phyloP scores from a whole-genome alignment of 2,329 filamentous ascomycete genomes.

The Colletotrichum shisoi region DNA sequence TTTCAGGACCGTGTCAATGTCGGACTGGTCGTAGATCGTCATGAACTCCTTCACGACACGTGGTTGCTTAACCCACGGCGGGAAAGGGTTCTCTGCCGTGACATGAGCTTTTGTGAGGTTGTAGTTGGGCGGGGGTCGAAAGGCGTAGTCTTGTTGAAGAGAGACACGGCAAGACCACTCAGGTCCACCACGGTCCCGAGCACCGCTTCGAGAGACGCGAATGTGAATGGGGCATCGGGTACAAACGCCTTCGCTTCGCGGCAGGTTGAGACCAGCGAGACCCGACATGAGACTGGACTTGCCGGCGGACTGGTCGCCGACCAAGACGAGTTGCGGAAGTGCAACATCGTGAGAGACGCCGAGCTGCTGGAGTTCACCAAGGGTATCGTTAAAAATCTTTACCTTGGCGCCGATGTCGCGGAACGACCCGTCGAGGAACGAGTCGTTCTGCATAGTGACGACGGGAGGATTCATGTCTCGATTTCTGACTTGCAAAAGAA shows the following conservation, averaged over 20 bases:
- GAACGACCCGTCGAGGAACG: conserved; percentile 53
- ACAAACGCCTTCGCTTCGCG: conserved; percentile 74
- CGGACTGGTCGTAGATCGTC: conserved; percentile 64
- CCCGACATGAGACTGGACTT: conserved; percentile 76
- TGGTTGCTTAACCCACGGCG: conserved; percentile 68
- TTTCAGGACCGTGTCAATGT: conserved; percentile 72
- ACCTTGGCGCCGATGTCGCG: conserved; percentile 68
- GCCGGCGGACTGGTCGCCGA: conserved; percentile 85
- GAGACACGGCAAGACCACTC: conserved; percentile 75
- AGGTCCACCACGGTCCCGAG: conserved; percentile 29
- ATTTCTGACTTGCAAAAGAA: conserved; percentile 51
- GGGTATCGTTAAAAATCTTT: conserved; percentile 70
- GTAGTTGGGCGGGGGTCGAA: conserved; percentile 52
- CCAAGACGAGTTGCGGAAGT: conserved; percentile 80
- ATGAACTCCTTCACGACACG: conserved; percentile 67
- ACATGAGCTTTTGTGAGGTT: conserved; percentile 57
- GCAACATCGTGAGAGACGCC: conserved; percentile 75
- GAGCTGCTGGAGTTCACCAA: conserved; percentile 73
- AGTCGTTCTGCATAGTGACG: conserved; percentile 47
- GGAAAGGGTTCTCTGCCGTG: conserved; percentile 63
- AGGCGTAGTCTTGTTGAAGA: conserved; percentile 71
- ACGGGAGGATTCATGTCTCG: conserved; percentile 41
- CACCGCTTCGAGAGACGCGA: conserved; percentile 64
- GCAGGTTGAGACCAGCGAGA: conserved; percentile 74
- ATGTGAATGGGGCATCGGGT: conserved; percentile 85